phyloP scores from a whole-genome alignment of 1,284 basidiomycete species.

The Mycena citricolor region DNA sequence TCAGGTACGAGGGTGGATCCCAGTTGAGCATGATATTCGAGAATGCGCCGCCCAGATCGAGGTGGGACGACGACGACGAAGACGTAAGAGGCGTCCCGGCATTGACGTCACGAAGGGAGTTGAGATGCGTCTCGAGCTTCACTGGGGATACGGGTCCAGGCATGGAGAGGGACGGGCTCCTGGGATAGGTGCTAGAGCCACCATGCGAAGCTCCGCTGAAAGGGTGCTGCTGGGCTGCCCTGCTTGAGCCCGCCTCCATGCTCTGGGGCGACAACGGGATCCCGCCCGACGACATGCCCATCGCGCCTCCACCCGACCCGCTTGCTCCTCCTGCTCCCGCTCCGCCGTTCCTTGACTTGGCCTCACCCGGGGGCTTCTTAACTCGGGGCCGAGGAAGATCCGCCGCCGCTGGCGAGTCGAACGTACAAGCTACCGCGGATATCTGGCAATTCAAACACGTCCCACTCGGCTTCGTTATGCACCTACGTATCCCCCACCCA shows the following conservation, averaged over 20 bases:
- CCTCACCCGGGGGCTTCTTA: conserved; percentile 16
- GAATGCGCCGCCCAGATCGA: conserved; percentile 19
- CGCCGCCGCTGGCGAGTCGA: conserved; percentile 21
- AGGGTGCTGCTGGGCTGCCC: too few species aligned
- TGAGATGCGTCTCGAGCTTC: conserved; percentile 21
- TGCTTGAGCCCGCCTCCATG: conserved; percentile 15
- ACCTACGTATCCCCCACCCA: conserved; percentile 3
- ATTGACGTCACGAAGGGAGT: conserved; percentile 22
- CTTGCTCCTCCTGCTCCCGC: conserved; percentile 9
- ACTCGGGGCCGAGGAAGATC: conserved; percentile 17
- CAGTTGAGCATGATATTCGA: conserved; percentile 21
- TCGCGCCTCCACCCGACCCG: too few species aligned
- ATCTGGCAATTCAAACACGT: conserved; percentile 24
- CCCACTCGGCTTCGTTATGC: conserved; percentile 23
- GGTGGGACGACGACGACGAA: too few species aligned
- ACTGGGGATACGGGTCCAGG: conserved; percentile 12
- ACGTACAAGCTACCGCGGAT: conserved; percentile 20
- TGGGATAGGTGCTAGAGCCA: conserved; percentile 13
- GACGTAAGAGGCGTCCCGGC: conserved; percentile 23
- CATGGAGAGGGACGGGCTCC: conserved; percentile 16
- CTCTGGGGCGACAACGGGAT: conserved; percentile 4
- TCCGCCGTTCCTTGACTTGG: conserved; percentile 11
- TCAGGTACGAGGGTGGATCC: conserved; percentile 16
- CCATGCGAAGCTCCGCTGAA: conserved; percentile 15
- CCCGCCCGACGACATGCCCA: conserved; percentile 10